Conservation (phyloP, 805 yeast species). For the Saccharomycopsis sp. region DNA sequence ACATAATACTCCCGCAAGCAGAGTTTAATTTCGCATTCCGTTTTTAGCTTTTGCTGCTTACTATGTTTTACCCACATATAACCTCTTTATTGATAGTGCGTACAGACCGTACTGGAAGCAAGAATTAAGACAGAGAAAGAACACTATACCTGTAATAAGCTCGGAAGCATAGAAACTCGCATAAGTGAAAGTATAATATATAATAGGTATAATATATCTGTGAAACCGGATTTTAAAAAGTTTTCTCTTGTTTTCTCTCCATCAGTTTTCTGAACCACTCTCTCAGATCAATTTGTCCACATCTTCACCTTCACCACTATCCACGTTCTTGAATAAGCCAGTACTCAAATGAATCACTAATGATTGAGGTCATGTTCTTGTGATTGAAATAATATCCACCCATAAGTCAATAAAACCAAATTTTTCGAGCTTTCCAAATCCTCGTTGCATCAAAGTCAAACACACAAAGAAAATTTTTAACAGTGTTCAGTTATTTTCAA, state of each 20-base stretch:
- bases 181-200: neutral
- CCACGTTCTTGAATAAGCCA: neutral
- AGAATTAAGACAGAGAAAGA: neutral
- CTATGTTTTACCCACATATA: neutral
- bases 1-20: neutral
- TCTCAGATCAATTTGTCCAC: neutral
- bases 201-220: neutral
- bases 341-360: neutral
- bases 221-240: neutral
- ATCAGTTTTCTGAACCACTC: neutral
- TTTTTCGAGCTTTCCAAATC: neutral
- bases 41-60: neutral
- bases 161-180: neutral
- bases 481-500: too few relatives aligned
- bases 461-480: neutral
- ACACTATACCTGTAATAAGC: neutral
- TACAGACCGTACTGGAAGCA: neutral
- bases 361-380: neutral
- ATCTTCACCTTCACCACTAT: neutral
- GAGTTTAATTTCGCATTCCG: conserved; percentile 3
- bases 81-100: neutral
- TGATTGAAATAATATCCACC: neutral
- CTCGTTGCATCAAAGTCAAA: neutral
- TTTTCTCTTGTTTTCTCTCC: neutral
- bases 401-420: neutral